Conservation (phyloP, 768 basidiomycete species). For the Russula sp. region DNA sequence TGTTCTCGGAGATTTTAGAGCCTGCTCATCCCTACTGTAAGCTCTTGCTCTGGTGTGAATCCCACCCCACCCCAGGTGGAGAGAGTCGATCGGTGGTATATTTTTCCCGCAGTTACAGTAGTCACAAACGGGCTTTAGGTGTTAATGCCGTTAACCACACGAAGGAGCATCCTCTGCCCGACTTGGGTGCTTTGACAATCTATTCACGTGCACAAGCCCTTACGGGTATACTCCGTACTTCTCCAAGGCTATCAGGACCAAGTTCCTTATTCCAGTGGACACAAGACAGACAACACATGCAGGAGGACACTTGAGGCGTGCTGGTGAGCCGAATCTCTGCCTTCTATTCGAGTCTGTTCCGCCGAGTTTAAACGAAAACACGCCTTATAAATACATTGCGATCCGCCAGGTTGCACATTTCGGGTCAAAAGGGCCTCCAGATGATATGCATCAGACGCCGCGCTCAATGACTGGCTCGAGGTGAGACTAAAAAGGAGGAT, state of each 20-base stretch:
- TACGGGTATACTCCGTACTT: slow-evolving; percentile 78
- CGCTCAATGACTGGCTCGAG: slow-evolving; percentile 67
- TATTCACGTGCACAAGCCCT: slow-evolving; percentile 77
- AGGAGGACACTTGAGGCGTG: too few species aligned
- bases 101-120: slow-evolving; percentile 77
- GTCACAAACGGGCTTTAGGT: slow-evolving; percentile 66
- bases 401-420: too few species aligned
- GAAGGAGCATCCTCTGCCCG: slow-evolving; percentile 55
- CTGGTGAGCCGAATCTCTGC: too few species aligned
- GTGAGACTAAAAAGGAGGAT: slow-evolving; percentile 25
- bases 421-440: slow-evolving; percentile 83
- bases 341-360: too few species aligned
- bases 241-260: slow-evolving; percentile 84
- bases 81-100: slow-evolving; percentile 49
- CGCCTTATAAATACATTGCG: too few species aligned
- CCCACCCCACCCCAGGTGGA: slow-evolving; percentile 47
- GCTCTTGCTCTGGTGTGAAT: slow-evolving; percentile 65
- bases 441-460: slow-evolving; percentile 91
- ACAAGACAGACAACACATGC: too few species aligned
- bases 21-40: slow-evolving; percentile 49
- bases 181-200: slow-evolving; percentile 66
- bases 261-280: too few species aligned
- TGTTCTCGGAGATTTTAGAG: slow-evolving; percentile 34
- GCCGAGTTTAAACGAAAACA: too few species aligned
- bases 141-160: slow-evolving; percentile 77